Evolutionary conservation across 164 flowering plant species (phyloP).

Genomic region (Magnolia kwangsiensis): DNA sequence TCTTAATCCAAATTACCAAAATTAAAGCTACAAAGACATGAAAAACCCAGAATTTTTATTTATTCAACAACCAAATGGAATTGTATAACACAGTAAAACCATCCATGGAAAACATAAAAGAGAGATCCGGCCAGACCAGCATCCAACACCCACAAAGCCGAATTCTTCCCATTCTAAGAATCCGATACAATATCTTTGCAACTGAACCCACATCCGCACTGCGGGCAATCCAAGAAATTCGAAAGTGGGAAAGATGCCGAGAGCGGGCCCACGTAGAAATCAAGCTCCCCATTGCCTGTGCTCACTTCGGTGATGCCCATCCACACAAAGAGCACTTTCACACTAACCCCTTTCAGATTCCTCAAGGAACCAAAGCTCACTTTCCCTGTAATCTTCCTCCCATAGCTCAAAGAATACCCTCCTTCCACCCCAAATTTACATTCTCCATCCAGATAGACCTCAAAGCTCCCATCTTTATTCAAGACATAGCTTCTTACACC

Average conservation of each 20-base stretch:
- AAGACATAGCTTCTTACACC: conserved; percentile 27
- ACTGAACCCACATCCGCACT: conserved; percentile 16
- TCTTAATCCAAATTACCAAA: not conserved
- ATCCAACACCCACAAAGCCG: not conserved
- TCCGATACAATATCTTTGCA: conserved; percentile 3
- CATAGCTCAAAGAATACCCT: conserved; percentile 25
- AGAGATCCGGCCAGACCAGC: not conserved
- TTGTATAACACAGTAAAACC: not conserved
- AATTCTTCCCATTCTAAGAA: not conserved
- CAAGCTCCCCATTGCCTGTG: conserved; percentile 12
- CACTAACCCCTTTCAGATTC: conserved; percentile 30
- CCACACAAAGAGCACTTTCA: conserved; percentile 31
- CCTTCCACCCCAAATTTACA: conserved; percentile 25
- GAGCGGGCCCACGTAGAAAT: conserved; percentile 25
- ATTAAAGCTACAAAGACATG: not conserved
- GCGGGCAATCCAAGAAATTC: conserved; percentile 27
- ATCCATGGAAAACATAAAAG: not conserved
- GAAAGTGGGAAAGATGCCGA: conserved; percentile 27
- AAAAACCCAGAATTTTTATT: not conserved
- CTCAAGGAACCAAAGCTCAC: conserved; percentile 25
- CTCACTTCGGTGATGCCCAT: conserved; percentile 20
- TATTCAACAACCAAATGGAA: not conserved
- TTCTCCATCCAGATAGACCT: conserved; percentile 17
- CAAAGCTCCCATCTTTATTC: conserved; percentile 26
- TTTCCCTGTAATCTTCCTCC: conserved; percentile 22